phyloP scores from a whole-genome alignment of 768 basidiomycete species.

The Psilocybe sp. region DNA sequence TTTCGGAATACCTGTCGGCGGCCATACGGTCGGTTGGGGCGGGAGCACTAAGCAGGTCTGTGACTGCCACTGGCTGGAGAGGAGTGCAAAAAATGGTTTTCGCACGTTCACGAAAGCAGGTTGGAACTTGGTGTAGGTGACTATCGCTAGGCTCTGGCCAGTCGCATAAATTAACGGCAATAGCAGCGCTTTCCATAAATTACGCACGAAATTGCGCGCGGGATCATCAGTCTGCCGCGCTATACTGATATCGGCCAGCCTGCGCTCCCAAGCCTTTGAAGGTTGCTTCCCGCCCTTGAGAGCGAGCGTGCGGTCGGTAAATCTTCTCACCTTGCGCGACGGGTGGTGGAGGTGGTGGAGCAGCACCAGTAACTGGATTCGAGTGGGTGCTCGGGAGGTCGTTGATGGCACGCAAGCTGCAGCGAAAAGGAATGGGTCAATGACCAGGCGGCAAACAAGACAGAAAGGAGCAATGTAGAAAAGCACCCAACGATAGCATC shows the following conservation, averaged over 20 bases:
- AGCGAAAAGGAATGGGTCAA: neutral
- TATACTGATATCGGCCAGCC: conserved; percentile 59
- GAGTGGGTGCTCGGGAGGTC: conserved; percentile 29
- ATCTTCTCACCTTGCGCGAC: conserved; percentile 45
- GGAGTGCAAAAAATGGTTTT: no score
- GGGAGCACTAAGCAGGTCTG: no score
- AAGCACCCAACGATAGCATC: conserved; percentile 50
- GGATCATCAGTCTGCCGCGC: conserved; percentile 48
- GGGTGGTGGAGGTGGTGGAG: conserved; percentile 24
- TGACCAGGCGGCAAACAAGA: neutral
- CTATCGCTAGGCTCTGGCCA: no score
- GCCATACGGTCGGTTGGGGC: no score
- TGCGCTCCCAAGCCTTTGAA: conserved; percentile 55
- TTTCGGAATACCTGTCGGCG: no score
- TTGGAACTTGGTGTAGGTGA: no score
- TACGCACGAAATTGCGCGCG: conserved; percentile 50
- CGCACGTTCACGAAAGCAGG: no score
- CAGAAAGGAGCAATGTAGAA: neutral
- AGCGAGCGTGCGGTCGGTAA: conserved; percentile 49
- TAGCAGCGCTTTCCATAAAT: neutral
- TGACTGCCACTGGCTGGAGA: no score
- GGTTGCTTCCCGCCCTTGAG: conserved; percentile 37
- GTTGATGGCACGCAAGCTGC: conserved; percentile 53
- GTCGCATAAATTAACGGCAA: no score
- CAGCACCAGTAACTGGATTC: neutral